phyloP scores from a whole-genome alignment of 169 alveolate genomes.

The Babesia caballi region DNA sequence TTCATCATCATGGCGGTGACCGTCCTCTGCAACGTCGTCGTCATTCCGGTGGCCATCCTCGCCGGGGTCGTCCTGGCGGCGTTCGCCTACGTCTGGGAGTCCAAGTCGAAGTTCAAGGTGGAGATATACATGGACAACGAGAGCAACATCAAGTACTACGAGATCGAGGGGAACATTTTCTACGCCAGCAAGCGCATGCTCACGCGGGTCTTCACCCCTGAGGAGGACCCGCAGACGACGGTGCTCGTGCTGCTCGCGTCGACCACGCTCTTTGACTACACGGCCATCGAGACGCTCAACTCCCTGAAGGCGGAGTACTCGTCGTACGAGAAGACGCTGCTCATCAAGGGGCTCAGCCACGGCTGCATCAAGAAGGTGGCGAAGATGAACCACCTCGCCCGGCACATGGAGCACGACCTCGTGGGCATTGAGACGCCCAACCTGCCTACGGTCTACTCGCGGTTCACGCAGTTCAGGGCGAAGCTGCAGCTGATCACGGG shows the following conservation, averaged over 20 bases:
- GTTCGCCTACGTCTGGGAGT: constrained; percentile 80
- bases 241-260: constrained; percentile 72
- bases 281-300: constrained; percentile 80
- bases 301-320: constrained; percentile 71
- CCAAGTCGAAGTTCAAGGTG: constrained; percentile 76
- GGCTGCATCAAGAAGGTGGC: constrained; percentile 84
- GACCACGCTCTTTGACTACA: constrained; percentile 78
- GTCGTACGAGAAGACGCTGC: constrained; percentile 59
- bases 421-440: constrained; percentile 79
- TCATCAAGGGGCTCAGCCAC: constrained; percentile 79
- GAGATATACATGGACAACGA: constrained; percentile 77
- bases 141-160: constrained; percentile 78
- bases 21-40: constrained; percentile 66
- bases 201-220: constrained; percentile 74
- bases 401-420: constrained; percentile 79
- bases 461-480: constrained; percentile 11
- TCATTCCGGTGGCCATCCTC: constrained; percentile 76
- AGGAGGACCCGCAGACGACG: constrained; percentile 77
- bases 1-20: constrained; percentile 78
- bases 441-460: constrained; percentile 72
- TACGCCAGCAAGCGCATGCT: constrained; percentile 78
- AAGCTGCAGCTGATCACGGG: not conserved
- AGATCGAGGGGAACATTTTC: constrained; percentile 80
- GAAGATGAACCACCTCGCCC: constrained; percentile 77
- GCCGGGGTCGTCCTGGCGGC: constrained; percentile 78